Conservation (phyloP, 2,329 filamentous ascomycete species). For the Aspergillus flavus region DNA sequence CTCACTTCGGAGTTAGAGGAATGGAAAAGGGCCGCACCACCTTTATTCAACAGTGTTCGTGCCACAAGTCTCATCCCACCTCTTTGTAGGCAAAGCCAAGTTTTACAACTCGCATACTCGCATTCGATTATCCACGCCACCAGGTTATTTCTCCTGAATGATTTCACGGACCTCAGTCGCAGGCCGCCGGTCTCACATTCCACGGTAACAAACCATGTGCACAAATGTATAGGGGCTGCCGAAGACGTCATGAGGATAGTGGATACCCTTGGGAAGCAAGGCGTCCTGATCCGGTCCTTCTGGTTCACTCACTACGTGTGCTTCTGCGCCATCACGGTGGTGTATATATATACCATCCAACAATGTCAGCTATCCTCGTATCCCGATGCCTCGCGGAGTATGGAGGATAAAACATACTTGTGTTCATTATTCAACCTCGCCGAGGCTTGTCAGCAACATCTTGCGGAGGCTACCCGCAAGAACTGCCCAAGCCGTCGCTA, state of each 20-base stretch:
- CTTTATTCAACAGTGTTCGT: slow-evolving; percentile 40
- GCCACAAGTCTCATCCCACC: slow-evolving; percentile 41
- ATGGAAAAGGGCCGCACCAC: slow-evolving; percentile 41
- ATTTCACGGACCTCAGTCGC: slow-evolving; percentile 40
- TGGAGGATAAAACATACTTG: slow-evolving; percentile 24
- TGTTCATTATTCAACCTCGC: slow-evolving; percentile 45
- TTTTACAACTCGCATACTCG: slow-evolving; percentile 41
- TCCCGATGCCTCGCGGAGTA: slow-evolving; percentile 19
- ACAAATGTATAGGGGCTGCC: slow-evolving; percentile 49
- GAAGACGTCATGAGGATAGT: slow-evolving; percentile 42
- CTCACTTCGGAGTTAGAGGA: slow-evolving; percentile 38
- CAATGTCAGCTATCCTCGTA: slow-evolving; percentile 33
- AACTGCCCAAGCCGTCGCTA: slow-evolving; percentile 53
- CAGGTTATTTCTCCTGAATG: slow-evolving; percentile 39
- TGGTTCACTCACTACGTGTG: slow-evolving; percentile 49
- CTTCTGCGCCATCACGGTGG: slow-evolving; percentile 46
- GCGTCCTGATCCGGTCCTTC: slow-evolving; percentile 41
- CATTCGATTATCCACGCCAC: slow-evolving; percentile 45
- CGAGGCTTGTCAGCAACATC: slow-evolving; percentile 49
- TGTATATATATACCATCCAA: slow-evolving; percentile 48
- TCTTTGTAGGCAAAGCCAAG: slow-evolving; percentile 42
- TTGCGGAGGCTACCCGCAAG: slow-evolving; percentile 49
- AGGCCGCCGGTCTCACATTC: slow-evolving; percentile 32
- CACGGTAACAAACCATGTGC: slow-evolving; percentile 39
- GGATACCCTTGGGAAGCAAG: slow-evolving; percentile 39